Evolutionary conservation across 257 asterid species (phyloP).

Genomic region (Solanum sejunctum): DNA sequence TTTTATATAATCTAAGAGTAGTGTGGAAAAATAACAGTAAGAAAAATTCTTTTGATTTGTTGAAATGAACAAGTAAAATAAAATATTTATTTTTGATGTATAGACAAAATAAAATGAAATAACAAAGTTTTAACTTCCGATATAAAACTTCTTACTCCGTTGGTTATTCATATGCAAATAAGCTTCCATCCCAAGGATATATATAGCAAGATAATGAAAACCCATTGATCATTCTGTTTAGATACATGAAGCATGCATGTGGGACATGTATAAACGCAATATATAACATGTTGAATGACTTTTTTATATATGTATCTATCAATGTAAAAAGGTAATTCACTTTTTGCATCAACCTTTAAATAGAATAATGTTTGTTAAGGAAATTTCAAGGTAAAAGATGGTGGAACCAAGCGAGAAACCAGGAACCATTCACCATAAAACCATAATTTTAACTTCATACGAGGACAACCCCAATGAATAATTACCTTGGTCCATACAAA

Average conservation of each 20-base stretch:
- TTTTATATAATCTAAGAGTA: too few species aligned
- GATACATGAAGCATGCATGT: not conserved
- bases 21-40: not conserved
- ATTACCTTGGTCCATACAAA: slow-evolving; percentile 43
- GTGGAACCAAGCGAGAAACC: slow-evolving; percentile 23
- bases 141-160: not conserved
- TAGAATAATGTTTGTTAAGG: slow-evolving; percentile 3
- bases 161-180: not conserved
- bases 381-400: slow-evolving; percentile 10
- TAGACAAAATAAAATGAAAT: not conserved
- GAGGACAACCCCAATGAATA: slow-evolving; percentile 34
- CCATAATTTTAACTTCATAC: slow-evolving; percentile 4
- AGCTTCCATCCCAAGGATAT: not conserved
- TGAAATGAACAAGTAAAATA: not conserved
- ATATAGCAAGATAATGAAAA: not conserved
- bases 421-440: slow-evolving; percentile 30
- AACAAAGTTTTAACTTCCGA: not conserved
- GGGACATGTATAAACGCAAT: not conserved
- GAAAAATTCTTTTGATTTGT: too few species aligned
- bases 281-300: slow-evolving; percentile 4
- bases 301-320: not conserved
- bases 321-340: slow-evolving; percentile 25
- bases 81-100: too few species aligned
- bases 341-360: slow-evolving; percentile 6
- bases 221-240: not conserved